Percentiles rank a stretch among this genome's conserved stretches.
phyloP scores from a whole-genome alignment of 2,329 filamentous ascomycete species.

The Coleophoma crateriformis region DNA sequence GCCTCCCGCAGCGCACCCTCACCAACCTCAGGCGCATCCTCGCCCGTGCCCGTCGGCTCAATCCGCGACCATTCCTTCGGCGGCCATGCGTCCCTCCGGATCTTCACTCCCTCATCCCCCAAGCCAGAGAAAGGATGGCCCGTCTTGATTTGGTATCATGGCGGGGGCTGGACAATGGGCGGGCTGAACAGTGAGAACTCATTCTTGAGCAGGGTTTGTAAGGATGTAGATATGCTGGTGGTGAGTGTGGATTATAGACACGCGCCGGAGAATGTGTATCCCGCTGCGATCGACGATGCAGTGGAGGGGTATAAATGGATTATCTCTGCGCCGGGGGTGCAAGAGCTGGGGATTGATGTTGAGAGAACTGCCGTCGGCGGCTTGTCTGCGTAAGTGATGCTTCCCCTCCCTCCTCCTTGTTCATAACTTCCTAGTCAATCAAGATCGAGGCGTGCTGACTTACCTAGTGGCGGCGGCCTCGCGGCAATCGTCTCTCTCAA shows the following conservation, averaged over 20 bases:
- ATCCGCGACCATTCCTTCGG: slow-evolving; percentile 21
- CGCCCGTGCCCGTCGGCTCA: slow-evolving; percentile 41
- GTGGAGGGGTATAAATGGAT: slow-evolving; percentile 47
- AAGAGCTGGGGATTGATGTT: slow-evolving; percentile 30
- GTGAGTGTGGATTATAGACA: slow-evolving; percentile 47
- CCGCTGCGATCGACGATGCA: slow-evolving; percentile 47
- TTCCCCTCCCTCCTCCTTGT: not conserved
- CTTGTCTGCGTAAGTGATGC: slow-evolving; percentile 31
- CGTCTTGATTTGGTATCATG: slow-evolving; percentile 49
- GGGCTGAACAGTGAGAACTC: slow-evolving; percentile 50
- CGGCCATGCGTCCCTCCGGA: slow-evolving; percentile 36
- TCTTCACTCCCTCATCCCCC: slow-evolving; percentile 40
- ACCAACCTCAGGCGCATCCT: slow-evolving; percentile 37
- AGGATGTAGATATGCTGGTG: slow-evolving; percentile 41
- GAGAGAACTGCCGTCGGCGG: slow-evolving; percentile 38
- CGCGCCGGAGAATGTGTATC: slow-evolving; percentile 48
- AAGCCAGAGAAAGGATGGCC: slow-evolving; percentile 43
- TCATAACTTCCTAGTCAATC: too few species aligned
- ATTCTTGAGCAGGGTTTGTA: slow-evolving; percentile 44
- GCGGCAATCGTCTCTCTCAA: slow-evolving; percentile 44
- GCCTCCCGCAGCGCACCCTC: slow-evolving; percentile 20
- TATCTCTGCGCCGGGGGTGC: slow-evolving; percentile 3
- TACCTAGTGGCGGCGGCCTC: slow-evolving; percentile 37
- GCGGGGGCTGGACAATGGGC: slow-evolving; percentile 51
- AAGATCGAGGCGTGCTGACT: not conserved